phyloP scores from a whole-genome alignment of 108 stramenopile species.

The Skeletonema marinoi region DNA sequence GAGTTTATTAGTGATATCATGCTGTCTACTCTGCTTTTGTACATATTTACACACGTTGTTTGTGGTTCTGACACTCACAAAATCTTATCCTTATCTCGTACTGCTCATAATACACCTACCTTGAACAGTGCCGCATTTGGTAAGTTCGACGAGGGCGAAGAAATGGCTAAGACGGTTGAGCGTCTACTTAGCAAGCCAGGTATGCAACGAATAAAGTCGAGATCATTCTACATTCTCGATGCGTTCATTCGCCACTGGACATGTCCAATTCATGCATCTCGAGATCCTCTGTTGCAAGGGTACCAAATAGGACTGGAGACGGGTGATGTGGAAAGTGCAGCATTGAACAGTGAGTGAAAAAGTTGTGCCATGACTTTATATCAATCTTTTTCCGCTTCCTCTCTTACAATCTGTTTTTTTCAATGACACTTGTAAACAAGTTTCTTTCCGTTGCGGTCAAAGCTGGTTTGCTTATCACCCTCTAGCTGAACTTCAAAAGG shows the following conservation, averaged over 20 bases:
- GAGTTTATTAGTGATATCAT: too few species aligned
- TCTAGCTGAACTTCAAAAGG: neutral
- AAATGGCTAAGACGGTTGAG: neutral
- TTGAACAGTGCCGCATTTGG: neutral
- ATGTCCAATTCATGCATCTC: neutral
- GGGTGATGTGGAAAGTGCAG: neutral
- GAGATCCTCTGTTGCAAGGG: neutral
- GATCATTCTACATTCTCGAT: neutral
- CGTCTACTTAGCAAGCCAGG: neutral
- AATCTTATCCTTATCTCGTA: neutral
- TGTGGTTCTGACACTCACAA: too few species aligned
- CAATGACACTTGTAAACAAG: too few species aligned
- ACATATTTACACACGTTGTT: too few species aligned
- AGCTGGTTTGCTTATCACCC: neutral
- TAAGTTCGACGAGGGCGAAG: neutral
- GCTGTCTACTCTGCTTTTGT: too few species aligned
- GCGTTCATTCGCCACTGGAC: neutral
- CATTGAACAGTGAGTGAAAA: neutral
- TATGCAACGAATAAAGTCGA: neutral
- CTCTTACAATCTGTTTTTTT: too few species aligned
- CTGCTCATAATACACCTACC: too few species aligned
- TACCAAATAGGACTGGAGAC: neutral
- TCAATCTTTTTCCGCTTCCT: too few species aligned
- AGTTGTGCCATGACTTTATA: too few species aligned
- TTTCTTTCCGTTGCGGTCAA: neutral